A percentile compares a stretch with the other conserved stretches of the same genome.
Evolutionary conservation across 768 basidiomycete species (phyloP).

Genomic region (Boletellus sp.): DNA sequence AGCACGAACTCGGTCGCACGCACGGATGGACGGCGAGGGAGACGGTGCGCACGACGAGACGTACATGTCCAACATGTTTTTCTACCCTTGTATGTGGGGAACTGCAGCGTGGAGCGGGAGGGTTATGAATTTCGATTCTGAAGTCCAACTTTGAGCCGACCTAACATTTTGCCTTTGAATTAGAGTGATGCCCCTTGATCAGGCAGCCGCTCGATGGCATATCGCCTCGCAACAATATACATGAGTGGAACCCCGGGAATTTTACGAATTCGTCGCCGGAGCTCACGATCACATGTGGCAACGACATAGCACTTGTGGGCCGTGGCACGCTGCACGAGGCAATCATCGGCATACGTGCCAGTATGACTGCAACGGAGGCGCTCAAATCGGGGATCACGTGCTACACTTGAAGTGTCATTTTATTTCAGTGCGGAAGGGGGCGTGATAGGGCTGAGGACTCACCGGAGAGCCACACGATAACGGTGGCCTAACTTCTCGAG

Average conservation of each 20-base stretch:
- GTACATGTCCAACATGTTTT: too few relatives aligned
- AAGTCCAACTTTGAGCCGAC: too few relatives aligned
- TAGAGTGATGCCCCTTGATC: conserved; percentile 84
- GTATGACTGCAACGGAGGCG: conserved; percentile 87
- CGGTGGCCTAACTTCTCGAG: conserved; percentile 95
- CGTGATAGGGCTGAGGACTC: conserved; percentile 24
- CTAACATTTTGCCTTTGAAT: background rate
- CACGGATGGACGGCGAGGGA: too few relatives aligned
- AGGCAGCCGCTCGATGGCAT: conserved; percentile 92
- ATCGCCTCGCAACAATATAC: conserved; percentile 91
- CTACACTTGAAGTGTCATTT: conserved; percentile 76
- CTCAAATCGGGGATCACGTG: conserved; percentile 96
- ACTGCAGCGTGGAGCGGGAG: too few relatives aligned
- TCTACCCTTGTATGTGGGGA: too few relatives aligned
- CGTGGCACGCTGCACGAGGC: conserved; percentile 92
- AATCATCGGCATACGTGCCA: conserved; percentile 99
- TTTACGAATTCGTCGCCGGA: conserved; percentile 88
- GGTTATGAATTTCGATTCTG: too few relatives aligned
- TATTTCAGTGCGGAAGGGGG: conserved; percentile 3
- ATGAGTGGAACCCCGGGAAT: conserved; percentile 92
- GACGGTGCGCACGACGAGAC: too few relatives aligned
- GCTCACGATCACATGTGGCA: conserved; percentile 95
- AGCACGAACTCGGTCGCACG: too few relatives aligned
- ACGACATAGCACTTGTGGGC: conserved; percentile 96
- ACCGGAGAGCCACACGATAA: conserved; percentile 93